Conservation (phyloP, 2,329 filamentous ascomycete species). For the Beauveria bassiana region DNA sequence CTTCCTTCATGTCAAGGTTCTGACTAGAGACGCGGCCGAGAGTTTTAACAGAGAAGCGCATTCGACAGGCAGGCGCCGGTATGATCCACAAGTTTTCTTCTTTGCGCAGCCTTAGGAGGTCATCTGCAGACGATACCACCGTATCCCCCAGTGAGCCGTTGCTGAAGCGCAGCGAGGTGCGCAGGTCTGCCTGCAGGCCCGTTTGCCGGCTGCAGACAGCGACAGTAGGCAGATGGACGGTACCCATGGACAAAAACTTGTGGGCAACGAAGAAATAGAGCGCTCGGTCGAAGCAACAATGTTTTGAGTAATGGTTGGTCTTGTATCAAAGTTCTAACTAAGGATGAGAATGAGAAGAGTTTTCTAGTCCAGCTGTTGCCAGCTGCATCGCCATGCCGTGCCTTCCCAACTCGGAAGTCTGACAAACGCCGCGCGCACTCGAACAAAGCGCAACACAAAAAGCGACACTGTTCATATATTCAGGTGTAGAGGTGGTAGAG, state of each 20-base stretch:
- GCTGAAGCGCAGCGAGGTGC: constrained; percentile 20
- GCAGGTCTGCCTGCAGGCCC: constrained; percentile 19
- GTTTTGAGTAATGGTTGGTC: neutral
- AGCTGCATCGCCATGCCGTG: neutral
- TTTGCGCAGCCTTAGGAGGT: constrained; percentile 18
- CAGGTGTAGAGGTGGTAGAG: neutral
- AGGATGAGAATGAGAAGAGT: neutral
- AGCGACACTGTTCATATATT: neutral
- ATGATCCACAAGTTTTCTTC: constrained; percentile 26
- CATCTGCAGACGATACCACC: constrained; percentile 14
- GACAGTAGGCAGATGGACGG: constrained; percentile 18
- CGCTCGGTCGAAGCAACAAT: neutral
- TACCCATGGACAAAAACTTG: neutral
- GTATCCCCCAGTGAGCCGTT: constrained; percentile 10
- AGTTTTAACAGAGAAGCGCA: constrained; percentile 19
- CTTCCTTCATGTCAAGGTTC: constrained; percentile 11
- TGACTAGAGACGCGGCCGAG: constrained; percentile 15
- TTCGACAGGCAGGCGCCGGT: constrained; percentile 22
- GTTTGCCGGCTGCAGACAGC: constrained; percentile 16
- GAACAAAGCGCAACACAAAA: neutral
- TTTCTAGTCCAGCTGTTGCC: neutral
- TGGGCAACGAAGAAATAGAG: neutral
- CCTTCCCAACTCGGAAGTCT: neutral
- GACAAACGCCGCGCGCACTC: neutral
- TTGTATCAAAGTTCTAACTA: neutral